Evolutionary conservation across 176 grass and related monocot species (phyloP), one percentile per base, ranked within the genome.

Genomic region (Phragmites australis): DNA sequence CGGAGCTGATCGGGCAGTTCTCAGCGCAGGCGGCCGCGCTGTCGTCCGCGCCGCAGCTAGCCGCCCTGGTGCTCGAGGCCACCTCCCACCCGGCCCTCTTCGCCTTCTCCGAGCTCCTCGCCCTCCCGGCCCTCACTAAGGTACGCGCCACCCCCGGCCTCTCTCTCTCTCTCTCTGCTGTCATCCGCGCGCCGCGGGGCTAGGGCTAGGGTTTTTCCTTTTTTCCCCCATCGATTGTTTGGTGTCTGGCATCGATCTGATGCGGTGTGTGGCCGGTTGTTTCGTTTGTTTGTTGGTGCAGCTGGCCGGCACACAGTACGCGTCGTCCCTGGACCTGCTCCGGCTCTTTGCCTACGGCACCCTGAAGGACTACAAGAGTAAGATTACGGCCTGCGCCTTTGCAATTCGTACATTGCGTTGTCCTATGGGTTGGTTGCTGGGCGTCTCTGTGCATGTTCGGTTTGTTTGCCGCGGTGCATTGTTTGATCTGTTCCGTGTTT

Each of bases 281-380:
- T 67, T 85, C 52, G 26, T 75, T 26, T 26, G 59, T 40, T 22
- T 34, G 51, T 61, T 55, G 31, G 23, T 50, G 83, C 86, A 99
- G 97, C 90, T 99, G 48, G 72, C 83, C 17, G 93, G 87, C 34
- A 95, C 92, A 34, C 90, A 96, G 75, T 83, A 95, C 63, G 90
- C 93, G 17, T 91, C 90, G 62, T 99, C 97, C 34, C 83, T 96
- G 74, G 97, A 99, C 65, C 61, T 99, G 62, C 97, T 99, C 62
- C 86, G 90, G 50, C 87, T 99, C 75, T 99, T 99, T 65, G 97
- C 97, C 64, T 96, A 99, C 19, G 97, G 97, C 53, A 99, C 93
- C 50, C 91, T 94, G 93, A 93, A 78, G 39, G 93, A 99, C 90
- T 99, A 99, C 75, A 99, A 90, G 81, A 87, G 97, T 99, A 91